Evolutionary conservation across 2,329 filamentous ascomycete species (phyloP).

Genomic region (Zasmidium angulare): DNA sequence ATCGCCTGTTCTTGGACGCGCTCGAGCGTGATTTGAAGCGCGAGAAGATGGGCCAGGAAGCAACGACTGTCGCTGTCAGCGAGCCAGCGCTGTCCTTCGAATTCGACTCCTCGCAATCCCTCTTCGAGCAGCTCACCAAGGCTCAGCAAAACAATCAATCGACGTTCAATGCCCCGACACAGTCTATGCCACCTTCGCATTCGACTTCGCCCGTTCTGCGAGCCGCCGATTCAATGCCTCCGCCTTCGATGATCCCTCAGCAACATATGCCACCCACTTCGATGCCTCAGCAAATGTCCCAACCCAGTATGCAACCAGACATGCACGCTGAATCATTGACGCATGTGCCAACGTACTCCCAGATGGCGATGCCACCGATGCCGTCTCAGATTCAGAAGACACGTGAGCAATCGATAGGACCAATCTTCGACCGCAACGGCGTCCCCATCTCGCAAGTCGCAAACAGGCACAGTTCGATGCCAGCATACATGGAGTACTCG

Average conservation of each 20-base stretch:
- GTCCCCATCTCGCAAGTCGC: constrained; percentile 79
- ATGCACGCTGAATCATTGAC: constrained; percentile 60
- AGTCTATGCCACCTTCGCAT: constrained; percentile 64
- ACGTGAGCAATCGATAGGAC: constrained; percentile 76
- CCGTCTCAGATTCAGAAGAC: constrained; percentile 74
- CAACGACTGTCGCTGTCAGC: constrained; percentile 92
- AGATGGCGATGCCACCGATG: constrained; percentile 71
- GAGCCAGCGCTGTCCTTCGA: constrained; percentile 97
- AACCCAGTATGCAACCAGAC: constrained; percentile 42
- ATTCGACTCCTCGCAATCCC: constrained; percentile 97
- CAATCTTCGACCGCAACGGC: constrained; percentile 85
- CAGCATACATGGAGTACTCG: constrained; percentile 96
- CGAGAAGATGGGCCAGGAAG: constrained; percentile 99
- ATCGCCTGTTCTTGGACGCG: constrained; percentile 94
- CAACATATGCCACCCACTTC: constrained; percentile 28
- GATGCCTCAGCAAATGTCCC: constrained; percentile 29
- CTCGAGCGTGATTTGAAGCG: constrained; percentile 96
- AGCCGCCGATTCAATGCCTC: constrained; percentile 90
- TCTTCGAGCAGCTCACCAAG: constrained; percentile 99
- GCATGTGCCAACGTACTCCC: constrained; percentile 68
- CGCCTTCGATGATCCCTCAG: constrained; percentile 73
- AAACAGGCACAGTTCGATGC: constrained; percentile 97
- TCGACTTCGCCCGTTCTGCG: constrained; percentile 86
- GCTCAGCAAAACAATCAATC: constrained; percentile 98
- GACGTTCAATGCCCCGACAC: constrained; percentile 61